Conservation (phyloP, 257 asterid species). For the Osmanthus fragrans region DNA sequence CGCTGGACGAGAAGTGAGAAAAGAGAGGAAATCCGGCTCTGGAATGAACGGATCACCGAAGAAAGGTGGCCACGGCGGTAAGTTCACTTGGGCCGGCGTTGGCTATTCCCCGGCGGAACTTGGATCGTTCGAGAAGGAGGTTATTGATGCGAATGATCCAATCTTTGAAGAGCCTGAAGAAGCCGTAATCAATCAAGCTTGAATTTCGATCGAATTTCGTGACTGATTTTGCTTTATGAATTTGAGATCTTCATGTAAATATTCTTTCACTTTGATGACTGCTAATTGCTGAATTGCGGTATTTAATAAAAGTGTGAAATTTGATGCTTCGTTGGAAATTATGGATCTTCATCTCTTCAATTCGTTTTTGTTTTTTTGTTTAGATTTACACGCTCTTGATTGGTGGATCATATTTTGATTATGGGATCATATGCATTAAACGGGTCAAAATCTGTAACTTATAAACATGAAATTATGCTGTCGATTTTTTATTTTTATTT, state of each 20-base stretch:
- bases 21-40: constrained; percentile 61
- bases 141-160: constrained; percentile 55
- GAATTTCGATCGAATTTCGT: background rate
- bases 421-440: too few species aligned
- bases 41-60: constrained; percentile 78
- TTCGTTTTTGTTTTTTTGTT: background rate
- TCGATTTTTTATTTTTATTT: too few species aligned
- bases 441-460: too few species aligned
- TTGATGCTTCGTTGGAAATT: background rate
- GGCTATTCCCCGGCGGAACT: constrained; percentile 64
- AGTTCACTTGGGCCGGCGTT: constrained; percentile 85
- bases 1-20: constrained; percentile 34
- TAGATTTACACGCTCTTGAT: background rate
- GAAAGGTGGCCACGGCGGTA: constrained; percentile 90
- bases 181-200: background rate
- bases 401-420: too few species aligned
- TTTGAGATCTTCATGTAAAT: background rate
- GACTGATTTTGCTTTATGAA: background rate
- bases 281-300: background rate
- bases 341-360: background rate
- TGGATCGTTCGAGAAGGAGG: constrained; percentile 36
- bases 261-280: background rate
- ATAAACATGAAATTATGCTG: too few species aligned
- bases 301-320: background rate
- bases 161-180: constrained; percentile 57